These are phyloP conservation scores for Chrysanthemum makinoi DNA, from an alignment of 129 eudicot genomes.

Conservation along the genomic window DNA sequence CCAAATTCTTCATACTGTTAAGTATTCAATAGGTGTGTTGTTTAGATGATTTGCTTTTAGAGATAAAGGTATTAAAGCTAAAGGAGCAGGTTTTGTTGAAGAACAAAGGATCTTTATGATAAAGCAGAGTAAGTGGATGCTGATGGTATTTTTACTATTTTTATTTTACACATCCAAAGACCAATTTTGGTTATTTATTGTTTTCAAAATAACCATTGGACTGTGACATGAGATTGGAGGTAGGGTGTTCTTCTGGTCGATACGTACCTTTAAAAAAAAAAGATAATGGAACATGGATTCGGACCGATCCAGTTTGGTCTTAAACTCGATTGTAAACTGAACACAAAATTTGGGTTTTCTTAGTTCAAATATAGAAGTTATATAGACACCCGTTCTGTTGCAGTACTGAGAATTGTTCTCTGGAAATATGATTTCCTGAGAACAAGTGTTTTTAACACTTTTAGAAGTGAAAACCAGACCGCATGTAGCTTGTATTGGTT, in stretches of 20 bases:
- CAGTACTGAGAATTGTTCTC: too few species aligned
- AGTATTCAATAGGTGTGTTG: slow-evolving; percentile 15
- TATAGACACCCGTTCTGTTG: too few species aligned
- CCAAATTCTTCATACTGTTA: slow-evolving; percentile 10
- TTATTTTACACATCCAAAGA: slow-evolving; percentile 17
- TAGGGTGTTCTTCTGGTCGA: background rate
- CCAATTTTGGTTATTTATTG: slow-evolving; percentile 6
- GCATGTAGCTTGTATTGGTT: too few species aligned
- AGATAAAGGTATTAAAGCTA: slow-evolving; percentile 32
- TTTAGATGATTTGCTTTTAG: slow-evolving; percentile 21
- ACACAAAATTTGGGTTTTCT: background rate
- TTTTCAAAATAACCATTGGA: slow-evolving; percentile 14
- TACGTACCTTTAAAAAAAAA: background rate
- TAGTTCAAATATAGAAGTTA: too few species aligned
- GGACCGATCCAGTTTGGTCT: background rate
- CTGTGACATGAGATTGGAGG: slow-evolving; percentile 14
- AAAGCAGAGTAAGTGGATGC: slow-evolving; percentile 45
- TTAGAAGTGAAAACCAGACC: too few species aligned
- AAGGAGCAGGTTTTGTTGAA: slow-evolving; percentile 39
- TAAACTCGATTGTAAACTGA: background rate
- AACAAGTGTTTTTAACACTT: too few species aligned
- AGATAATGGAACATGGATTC: background rate
- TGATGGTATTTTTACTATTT: slow-evolving; percentile 26
- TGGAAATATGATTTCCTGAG: too few species aligned
- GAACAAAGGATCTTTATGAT: slow-evolving; percentile 36